Percentiles rank a stretch among this genome's conserved stretches.
These are phyloP conservation scores for Bothriochloa decipiens DNA, from an alignment of 176 grass and related monocot species.

Conservation along the genomic window DNA sequence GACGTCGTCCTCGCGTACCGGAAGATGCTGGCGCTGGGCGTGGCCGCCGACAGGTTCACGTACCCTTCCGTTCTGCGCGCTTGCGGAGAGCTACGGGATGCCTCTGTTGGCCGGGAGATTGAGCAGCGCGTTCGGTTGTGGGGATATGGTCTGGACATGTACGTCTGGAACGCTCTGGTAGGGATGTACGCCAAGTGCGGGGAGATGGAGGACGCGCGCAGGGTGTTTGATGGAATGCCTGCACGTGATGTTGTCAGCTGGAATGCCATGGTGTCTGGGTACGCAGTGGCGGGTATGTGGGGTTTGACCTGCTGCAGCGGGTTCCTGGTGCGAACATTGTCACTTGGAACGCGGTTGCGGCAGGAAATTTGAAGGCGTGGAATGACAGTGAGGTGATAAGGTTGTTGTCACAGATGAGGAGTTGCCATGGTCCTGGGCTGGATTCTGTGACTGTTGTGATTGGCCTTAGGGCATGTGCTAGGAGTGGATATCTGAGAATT, in stretches of 20 bases:
- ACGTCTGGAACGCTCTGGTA: constrained; percentile 59
- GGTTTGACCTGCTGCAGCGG: constrained; percentile 38
- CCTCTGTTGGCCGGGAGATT: constrained; percentile 42
- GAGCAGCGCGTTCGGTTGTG: constrained; percentile 21
- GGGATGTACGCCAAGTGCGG: constrained; percentile 61
- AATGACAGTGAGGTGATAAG: constrained; percentile 38
- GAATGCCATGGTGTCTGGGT: constrained; percentile 60
- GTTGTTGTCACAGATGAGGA: constrained; percentile 43
- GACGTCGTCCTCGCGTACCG: constrained; percentile 49
- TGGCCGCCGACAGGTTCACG: constrained; percentile 51
- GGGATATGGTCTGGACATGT: constrained; percentile 53
- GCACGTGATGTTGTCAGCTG: constrained; percentile 58
- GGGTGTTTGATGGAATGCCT: constrained; percentile 65
- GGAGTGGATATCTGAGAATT: constrained; percentile 32
- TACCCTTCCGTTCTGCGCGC: constrained; percentile 65
- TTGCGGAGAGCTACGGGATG: constrained; percentile 57
- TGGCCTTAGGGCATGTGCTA: constrained; percentile 62
- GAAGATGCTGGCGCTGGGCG: constrained; percentile 43
- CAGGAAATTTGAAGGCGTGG: constrained; percentile 46
- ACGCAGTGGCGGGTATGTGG: not conserved
- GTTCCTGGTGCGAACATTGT: constrained; percentile 43
- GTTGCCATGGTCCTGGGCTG: not conserved
- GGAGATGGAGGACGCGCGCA: constrained; percentile 40
- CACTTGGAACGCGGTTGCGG: constrained; percentile 32
- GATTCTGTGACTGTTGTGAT: constrained; percentile 59